Evolutionary conservation across 2,329 filamentous ascomycete species (phyloP), one percentile per base, ranked within the genome.

Genomic region (Cordyceps cateniannulata): DNA sequence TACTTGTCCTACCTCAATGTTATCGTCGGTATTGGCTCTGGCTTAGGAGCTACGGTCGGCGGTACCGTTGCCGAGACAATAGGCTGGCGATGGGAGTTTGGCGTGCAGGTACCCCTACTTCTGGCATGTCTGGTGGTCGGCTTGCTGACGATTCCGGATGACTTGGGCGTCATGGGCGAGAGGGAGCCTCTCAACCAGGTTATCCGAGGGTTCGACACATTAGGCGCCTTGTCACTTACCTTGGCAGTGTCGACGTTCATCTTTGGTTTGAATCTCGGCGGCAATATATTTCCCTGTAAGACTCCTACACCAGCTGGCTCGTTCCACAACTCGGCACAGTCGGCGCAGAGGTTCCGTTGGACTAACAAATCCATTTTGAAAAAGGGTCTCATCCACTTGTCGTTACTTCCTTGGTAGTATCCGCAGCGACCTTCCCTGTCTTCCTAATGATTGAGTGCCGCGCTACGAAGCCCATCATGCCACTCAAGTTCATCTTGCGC

Each of bases 11-110:
- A 87, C 65, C 81, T 89, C 67, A 88, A 90, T 69, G 76, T 89
- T 51, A 78, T 82, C 52, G 89, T 81, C 65, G 87, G 87, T 3
- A 61, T 79, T 20, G 81, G 77, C 0, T 77, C 81, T 2, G 79
- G 81, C 6, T 74, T 85, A 3, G 89, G 89, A 2, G 88, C 87
- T 2, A 87, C 87, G 0, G 77, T 89, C 8, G 89, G 88, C 18
- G 88, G 88, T 2, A 77, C 85, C 56, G 82, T 92, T 68, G 87
- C 86, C 24, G 88, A 91, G 67, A 78, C 76, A 32, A 72, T 91
- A 2, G 89, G 89, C 32, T 92, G 88, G 88, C 77, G 89, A 48
- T 89, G 86, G 85, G 86, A 87, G 59, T 91, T 87, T 68, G 83
- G 82, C 57, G 71, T 86, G 8, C 85, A 88, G 70, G 74, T 87